Evolutionary conservation across 1,284 basidiomycete species (phyloP), one percentile per base, ranked within the genome.

Genomic region (Lentinula novae-zelandiae): DNA sequence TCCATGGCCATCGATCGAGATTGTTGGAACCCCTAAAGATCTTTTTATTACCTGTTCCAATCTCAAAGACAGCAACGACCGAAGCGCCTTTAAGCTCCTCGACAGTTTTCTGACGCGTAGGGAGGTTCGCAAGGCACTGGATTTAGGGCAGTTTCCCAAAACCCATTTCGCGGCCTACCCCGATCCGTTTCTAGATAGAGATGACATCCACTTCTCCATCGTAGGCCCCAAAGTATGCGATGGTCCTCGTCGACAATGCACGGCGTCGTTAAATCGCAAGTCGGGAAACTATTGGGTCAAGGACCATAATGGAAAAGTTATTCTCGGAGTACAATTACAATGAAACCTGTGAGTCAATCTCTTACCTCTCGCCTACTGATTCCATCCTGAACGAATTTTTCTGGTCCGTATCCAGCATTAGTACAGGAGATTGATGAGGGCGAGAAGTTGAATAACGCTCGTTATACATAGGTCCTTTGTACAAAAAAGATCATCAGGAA

Each of bases 341-440:
- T 38, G 12, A 38, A 38, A 38, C 36, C 36, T 38, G 36, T 38
- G 36, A 93, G 71, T 22, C 17, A 17, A 22, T 3, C 22, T 22
- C 22, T 22, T 22, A 22, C 22, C 27, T 27, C 27, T 27, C 27
- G 27, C 27, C 27, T 27, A 27, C 27, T 27, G 2, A 22, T 22
- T 22, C 22, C 22, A 22, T 22, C 22, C 27, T 27, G 27, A 27
- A 27, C 27, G 27, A 27, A 27, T 27, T 27, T 27, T 27, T 27
- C 27, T 27, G 27, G 27, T 27, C 0, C 27, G 3, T 27, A 27
- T 27, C 3, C 27, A 4, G 27, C 27, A 27, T 27, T 3, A 27
- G 27, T 27, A 27, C 2, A 27, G 3, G 27, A 27, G 3, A 27
- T 27, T 27, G 27, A 27, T 3, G 27, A 27, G 27, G 27, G 27